Evolutionary conservation across 2,329 filamentous ascomycete species (phyloP), one percentile per base, ranked within the genome.

Genomic region (Gremmenia infestans): DNA sequence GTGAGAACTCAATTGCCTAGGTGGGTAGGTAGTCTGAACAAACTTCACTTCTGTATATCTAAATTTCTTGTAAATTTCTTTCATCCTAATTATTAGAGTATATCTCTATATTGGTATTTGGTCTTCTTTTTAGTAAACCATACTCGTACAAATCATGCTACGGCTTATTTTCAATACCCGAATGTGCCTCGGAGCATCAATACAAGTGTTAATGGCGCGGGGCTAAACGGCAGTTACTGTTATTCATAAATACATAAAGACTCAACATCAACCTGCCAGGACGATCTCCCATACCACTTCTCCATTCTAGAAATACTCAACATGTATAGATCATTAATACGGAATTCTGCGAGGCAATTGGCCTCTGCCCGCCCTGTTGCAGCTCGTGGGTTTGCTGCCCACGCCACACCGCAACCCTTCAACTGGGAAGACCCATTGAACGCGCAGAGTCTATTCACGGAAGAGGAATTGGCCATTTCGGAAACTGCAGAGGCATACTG

Each of bases 401-500:
- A 66, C 39, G 58, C 65, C 46, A 63, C 68, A 58, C 63, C 64
- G 53, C 65, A 63, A 48, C 59, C 70, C 28, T 97, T 97, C 72
- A 85, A 96, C 72, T 99, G 94, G 93, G 82, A 94, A 71, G 94
- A 99, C 70, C 92, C 94, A 19, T 78, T 99, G 56, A 81, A 80
- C 25, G 79, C 86, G 37, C 85, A 84, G 67, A 87, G 84, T 67
- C 75, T 96, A 46, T 81, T 91, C 67, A 96, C 91, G 1, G 89
- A 96, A 63, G 94, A 99, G 58, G 94, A 99, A 73, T 71, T 90
- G 62, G 91, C 92, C 14, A 93, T 99, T 63, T 81, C 88, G 43
- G 91, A 97, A 67, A 96, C 91, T 5, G 93, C 93, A 36, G 89
- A 96, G 73, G 82, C 89, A 59, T 99, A 97, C 70, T 97, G 92